Base-by-base conservation (phyloP, 2,329 filamentous ascomycete genomes). In the Helicocarpus griseus region DNA sequence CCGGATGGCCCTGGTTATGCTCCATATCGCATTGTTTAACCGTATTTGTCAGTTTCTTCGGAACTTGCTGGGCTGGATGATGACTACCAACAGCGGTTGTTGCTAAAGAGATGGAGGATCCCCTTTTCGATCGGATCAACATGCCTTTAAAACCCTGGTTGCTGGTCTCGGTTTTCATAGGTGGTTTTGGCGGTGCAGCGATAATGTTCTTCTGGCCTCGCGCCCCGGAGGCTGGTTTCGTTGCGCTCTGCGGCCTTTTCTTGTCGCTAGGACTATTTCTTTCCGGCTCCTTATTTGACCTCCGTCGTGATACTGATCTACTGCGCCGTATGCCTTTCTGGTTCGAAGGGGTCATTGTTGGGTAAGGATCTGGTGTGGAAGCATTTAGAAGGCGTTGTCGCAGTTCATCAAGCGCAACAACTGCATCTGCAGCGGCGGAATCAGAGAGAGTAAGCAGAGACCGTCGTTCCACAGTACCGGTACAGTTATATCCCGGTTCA, bases 51-150 rank as follows among this genome's bases (percentile, higher is more conserved):
- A 29, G 9, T 35, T 49, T 49, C 26, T 49, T 49, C 9, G 47
- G 47, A 19, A 21, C 28, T 28, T 26, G 47, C 28, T 33, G 33
- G 5, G 33, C 22, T 36, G 44, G 44, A 8, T 47, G 44, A 13
- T 40, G 33, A 17, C 33, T 49, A 17, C 14, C 21, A 22, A 49
- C 47, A 2, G 36, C 47, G 13, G 47, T 49, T 38, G 47, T 49
- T 19, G 47, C 47, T 24, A 49, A 26, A 3, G 47, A 49, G 39
- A 49, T 49, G 9, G 47, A 49, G 3, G 47, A 49, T 11, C 35
- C 47, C n/a, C 39, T 49, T 49, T 19, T 49, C 22, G 47, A 49
- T 6, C 47, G 47, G 28, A 49, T 26, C 47, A 33, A 49, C 35
- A 49, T 49, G 26, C 26, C 33, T 35, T 22, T 33, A 21, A 49